Evolutionary conservation across 495 filamentous ascomycete genomes (phyloP).

Genomic region (Clohesyomyces aquaticus): DNA sequence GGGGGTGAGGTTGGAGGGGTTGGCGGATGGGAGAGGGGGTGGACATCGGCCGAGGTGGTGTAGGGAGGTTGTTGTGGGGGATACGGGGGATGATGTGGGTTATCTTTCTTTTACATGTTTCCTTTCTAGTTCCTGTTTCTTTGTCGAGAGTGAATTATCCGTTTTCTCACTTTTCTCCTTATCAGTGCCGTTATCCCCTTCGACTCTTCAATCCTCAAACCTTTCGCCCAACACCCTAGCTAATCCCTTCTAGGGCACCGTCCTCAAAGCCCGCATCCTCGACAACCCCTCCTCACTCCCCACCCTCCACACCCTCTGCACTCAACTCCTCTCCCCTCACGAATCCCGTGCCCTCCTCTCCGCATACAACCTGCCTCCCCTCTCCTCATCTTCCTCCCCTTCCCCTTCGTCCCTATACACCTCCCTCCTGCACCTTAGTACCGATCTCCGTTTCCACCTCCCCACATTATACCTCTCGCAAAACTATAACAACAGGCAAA

Average conservation of each 20-base stretch:
- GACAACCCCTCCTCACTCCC: conserved; percentile 15
- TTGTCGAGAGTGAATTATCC: background rate
- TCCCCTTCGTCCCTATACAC: background rate
- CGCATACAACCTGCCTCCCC: conserved; percentile 21
- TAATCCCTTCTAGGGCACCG: conserved; percentile 18
- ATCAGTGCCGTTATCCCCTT: too few relatives aligned
- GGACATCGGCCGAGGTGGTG: conserved; percentile 25
- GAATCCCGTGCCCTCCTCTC: conserved; percentile 13
- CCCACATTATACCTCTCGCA: conserved; percentile 6
- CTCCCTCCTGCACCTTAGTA: conserved; percentile 6
- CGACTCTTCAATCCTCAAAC: too few relatives aligned
- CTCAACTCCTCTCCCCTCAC: conserved; percentile 5
- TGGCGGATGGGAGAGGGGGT: conserved; percentile 4
- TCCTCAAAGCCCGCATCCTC: conserved; percentile 34
- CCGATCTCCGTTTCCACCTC: conserved; percentile 30
- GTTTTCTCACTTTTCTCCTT: too few relatives aligned
- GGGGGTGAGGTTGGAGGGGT: conserved; percentile 6
- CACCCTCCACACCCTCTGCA: conserved; percentile 17
- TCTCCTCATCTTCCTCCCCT: background rate
- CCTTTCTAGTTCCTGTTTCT: conserved; percentile 1
- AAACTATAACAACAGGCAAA: conserved; percentile 13
- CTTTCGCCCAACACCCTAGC: too few relatives aligned
- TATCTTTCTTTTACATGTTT: background rate
- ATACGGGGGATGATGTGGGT: conserved; percentile 27
- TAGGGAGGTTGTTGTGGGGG: conserved; percentile 28